phyloP scores from a whole-genome alignment of 2,329 filamentous ascomycete species.

The Colletotrichum sp. region DNA sequence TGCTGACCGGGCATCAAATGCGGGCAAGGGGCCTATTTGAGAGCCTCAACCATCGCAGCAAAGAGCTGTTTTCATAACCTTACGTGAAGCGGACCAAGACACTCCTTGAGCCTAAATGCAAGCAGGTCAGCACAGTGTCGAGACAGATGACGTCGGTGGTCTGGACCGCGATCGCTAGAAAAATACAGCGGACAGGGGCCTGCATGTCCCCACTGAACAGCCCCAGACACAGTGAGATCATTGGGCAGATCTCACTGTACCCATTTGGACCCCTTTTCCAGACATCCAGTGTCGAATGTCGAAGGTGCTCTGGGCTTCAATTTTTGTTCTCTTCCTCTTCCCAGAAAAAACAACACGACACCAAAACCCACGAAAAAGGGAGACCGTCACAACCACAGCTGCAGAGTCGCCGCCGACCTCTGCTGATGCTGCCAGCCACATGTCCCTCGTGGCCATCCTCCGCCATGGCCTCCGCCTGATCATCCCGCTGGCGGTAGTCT shows the following conservation, averaged over 20 bases:
- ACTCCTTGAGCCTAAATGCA: not conserved
- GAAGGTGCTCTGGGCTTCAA: not conserved
- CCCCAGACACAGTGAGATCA: not conserved
- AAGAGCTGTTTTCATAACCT: not conserved
- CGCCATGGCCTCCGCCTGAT: constrained; percentile 61
- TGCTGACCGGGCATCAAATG: no score
- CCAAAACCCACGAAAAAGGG: not conserved
- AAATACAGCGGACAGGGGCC: not conserved
- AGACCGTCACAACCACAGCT: constrained; percentile 4
- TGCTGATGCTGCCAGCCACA: constrained; percentile 38
- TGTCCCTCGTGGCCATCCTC: constrained; percentile 57
- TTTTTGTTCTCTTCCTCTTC: not conserved
- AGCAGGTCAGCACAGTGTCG: not conserved
- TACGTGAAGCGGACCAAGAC: not conserved
- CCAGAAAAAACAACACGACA: not conserved
- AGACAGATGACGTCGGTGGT: constrained; percentile 15
- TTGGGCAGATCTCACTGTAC: not conserved
- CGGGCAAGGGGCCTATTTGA: not conserved
- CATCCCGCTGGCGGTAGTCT: constrained; percentile 69
- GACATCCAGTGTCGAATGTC: not conserved
- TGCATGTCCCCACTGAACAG: not conserved
- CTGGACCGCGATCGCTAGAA: constrained; percentile 4
- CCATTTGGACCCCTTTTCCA: constrained; percentile 16
- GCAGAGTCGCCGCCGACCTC: constrained; percentile 10
- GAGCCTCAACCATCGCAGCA: not conserved